phyloP scores from a whole-genome alignment of 2,329 filamentous ascomycete genomes.

The Diaporthe batatas region DNA sequence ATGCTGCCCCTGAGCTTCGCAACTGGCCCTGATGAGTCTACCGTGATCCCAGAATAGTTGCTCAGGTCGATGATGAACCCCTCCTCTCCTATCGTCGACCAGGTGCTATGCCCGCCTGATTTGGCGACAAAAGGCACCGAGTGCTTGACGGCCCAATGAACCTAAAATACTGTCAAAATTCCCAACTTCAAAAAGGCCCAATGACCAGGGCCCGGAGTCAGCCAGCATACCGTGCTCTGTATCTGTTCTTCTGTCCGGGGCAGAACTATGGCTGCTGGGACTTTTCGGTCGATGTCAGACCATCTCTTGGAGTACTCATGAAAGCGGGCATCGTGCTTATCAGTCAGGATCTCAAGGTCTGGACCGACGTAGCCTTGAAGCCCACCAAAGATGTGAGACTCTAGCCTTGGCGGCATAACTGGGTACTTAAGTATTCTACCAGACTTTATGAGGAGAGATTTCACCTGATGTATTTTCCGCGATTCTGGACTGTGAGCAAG shows the following conservation, averaged over 20 bases:
- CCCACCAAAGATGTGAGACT: neutral
- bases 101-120: constrained; percentile 36
- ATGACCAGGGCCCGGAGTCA: neutral
- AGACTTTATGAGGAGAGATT: no score
- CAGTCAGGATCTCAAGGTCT: constrained; percentile 19
- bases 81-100: constrained; percentile 25
- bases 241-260: constrained; percentile 33
- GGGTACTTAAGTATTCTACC: no score
- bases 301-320: constrained; percentile 30
- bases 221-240: constrained; percentile 20
- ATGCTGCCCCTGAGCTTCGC: constrained; percentile 42
- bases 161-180: neutral
- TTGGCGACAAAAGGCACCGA: constrained; percentile 34
- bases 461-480: neutral
- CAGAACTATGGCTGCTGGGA: constrained; percentile 27
- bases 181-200: neutral
- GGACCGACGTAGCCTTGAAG: constrained; percentile 16
- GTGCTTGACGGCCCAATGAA: constrained; percentile 23
- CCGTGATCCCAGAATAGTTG: constrained; percentile 23
- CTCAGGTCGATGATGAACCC: constrained; percentile 30
- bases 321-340: constrained; percentile 1
- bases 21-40: neutral
- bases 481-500: neutral
- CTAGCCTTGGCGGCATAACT: constrained; percentile 13
- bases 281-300: constrained; percentile 33